Percentiles rank a stretch among this genome's conserved stretches.
Evolutionary conservation across 2,329 filamentous ascomycete species (phyloP).

Genomic region (Beauveria australis): DNA sequence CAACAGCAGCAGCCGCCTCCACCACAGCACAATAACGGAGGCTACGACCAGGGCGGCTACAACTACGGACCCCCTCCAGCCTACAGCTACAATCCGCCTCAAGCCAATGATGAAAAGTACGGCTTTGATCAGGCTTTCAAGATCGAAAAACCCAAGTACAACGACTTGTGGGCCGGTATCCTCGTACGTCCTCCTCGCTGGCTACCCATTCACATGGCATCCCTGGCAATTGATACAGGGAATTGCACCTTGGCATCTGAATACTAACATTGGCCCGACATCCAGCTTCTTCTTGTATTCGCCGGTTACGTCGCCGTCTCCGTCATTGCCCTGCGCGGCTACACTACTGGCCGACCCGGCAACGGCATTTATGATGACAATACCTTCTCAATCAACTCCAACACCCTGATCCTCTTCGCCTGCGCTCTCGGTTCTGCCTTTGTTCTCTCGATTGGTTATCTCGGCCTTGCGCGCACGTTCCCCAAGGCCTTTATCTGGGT

Average conservation of each 20-base stretch:
- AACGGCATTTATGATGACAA: slow-evolving; percentile 69
- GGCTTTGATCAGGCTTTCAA: slow-evolving; percentile 76
- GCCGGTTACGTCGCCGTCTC: slow-evolving; percentile 70
- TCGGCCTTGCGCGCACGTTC: slow-evolving; percentile 65
- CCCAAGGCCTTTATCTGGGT: slow-evolving; percentile 91
- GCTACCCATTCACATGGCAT: not conserved
- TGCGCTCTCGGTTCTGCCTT: slow-evolving; percentile 69
- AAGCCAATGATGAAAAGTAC: slow-evolving; percentile 37
- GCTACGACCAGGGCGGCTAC: slow-evolving; percentile 15
- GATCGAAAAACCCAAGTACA: slow-evolving; percentile 75
- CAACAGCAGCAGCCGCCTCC: slow-evolving; percentile 22
- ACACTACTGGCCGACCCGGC: slow-evolving; percentile 55
- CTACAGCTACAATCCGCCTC: slow-evolving; percentile 29
- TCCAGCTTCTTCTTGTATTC: slow-evolving; percentile 60
- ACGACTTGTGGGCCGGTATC: slow-evolving; percentile 83
- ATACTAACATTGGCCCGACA: not conserved
- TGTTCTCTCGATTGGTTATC: slow-evolving; percentile 67
- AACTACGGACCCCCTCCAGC: slow-evolving; percentile 22
- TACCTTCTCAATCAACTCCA: slow-evolving; percentile 63
- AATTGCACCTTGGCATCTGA: not conserved
- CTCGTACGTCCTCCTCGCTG: slow-evolving; percentile 41
- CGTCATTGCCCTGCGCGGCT: slow-evolving; percentile 66
- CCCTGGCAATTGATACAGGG: not conserved
- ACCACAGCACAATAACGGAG: slow-evolving; percentile 17
- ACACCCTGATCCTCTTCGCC: slow-evolving; percentile 77